Percentiles rank a stretch among this genome's conserved stretches.
phyloP scores from a whole-genome alignment of 805 yeast species.

The Priceomyces carsonii region DNA sequence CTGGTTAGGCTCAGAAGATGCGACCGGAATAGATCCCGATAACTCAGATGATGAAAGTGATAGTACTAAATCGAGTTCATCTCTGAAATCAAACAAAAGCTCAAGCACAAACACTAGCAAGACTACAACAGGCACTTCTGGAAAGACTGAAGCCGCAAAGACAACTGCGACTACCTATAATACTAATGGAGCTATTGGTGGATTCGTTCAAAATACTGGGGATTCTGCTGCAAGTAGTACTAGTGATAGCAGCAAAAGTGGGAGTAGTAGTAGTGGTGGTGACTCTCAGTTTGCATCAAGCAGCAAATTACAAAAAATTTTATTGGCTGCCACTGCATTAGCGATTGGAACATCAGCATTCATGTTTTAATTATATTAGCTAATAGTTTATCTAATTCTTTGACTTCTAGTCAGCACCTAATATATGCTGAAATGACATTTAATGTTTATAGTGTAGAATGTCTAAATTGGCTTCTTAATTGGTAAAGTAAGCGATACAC shows the following conservation, averaged over 20 bases:
- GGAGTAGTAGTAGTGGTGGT: slow-evolving; percentile 10
- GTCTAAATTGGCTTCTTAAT: not conserved
- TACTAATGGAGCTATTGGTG: slow-evolving; percentile 26
- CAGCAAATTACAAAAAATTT: not conserved
- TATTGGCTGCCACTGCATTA: slow-evolving; percentile 1
- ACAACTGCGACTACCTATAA: slow-evolving; percentile 14
- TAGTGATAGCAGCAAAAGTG: slow-evolving; percentile 3
- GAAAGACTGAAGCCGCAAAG: no score
- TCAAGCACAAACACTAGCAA: slow-evolving; percentile 10
- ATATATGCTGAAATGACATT: no score
- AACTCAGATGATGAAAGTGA: slow-evolving; percentile 23
- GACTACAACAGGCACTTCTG: slow-evolving; percentile 8
- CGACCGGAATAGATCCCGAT: slow-evolving; percentile 65
- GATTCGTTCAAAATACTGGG: slow-evolving; percentile 36
- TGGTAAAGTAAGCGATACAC: not conserved
- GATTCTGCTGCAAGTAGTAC: slow-evolving; percentile 14
- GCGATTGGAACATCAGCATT: slow-evolving; percentile 2
- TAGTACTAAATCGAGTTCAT: slow-evolving; percentile 12
- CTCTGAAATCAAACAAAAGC: slow-evolving; percentile 10
- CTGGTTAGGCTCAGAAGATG: slow-evolving; percentile 57
- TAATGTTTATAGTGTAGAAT: not conserved
- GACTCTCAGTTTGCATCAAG: slow-evolving; percentile 9
- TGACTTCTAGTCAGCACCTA: slow-evolving; percentile 1
- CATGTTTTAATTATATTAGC: slow-evolving; percentile 1
- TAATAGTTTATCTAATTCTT: not conserved